Percentiles rank a stretch among this genome's conserved stretches.
phyloP scores from a whole-genome alignment of 441 rosid species.

The Adansonia grandidieri region DNA sequence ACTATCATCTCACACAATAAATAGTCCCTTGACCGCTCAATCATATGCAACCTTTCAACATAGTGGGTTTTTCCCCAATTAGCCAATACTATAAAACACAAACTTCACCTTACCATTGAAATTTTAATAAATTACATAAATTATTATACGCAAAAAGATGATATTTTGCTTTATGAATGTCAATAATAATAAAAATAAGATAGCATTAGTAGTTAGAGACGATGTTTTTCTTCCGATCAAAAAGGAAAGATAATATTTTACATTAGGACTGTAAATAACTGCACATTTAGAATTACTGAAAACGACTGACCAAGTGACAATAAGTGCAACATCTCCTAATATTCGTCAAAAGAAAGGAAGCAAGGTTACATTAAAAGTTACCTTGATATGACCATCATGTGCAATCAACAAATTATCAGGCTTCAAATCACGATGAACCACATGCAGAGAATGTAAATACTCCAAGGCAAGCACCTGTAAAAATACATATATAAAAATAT shows the following conservation, averaged over 20 bases:
- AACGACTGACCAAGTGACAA: neutral
- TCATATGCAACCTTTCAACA: neutral
- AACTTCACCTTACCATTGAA: neutral
- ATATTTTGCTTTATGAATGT: neutral
- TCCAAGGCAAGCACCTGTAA: conserved; percentile 28
- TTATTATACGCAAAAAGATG: neutral
- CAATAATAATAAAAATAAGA: neutral
- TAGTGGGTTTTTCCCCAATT: neutral
- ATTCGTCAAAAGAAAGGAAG: conserved; percentile 8
- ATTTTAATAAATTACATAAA: neutral
- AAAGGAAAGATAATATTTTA: neutral
- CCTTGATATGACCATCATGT: conserved; percentile 99
- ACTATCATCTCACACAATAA: neutral
- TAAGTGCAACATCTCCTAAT: neutral
- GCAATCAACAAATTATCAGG: conserved; percentile 99
- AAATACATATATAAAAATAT: neutral
- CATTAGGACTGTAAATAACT: neutral
- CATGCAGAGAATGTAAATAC: conserved; percentile 54
- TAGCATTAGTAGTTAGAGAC: neutral
- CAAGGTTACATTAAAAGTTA: conserved; percentile 34
- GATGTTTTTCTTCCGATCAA: neutral
- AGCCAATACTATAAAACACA: neutral
- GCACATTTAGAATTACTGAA: neutral
- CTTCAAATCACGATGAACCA: conserved; percentile 99
- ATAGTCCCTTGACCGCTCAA: neutral